These are phyloP conservation scores for Suhomyces canberraensis DNA, from an alignment of 805 yeast species.

Conservation along the genomic window DNA sequence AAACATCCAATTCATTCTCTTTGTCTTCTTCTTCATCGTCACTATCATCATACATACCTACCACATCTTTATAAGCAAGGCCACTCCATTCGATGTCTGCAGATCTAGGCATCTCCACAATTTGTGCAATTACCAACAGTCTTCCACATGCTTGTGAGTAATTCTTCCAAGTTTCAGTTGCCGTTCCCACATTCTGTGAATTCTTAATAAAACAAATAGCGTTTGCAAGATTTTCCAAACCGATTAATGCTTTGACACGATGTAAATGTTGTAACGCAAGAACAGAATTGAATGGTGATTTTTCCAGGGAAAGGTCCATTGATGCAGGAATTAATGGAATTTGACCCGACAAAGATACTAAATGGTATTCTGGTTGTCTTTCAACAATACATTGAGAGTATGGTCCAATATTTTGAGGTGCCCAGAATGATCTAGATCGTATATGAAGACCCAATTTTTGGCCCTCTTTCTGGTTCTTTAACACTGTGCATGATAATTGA, in stretches of 20 bases:
- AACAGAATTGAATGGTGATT: constrained; percentile 32
- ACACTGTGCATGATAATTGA: constrained; percentile 60
- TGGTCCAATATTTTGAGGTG: constrained; percentile 97
- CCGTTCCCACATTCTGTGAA: constrained; percentile 22
- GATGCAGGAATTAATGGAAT: constrained; percentile 76
- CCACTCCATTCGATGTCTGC: constrained; percentile 81
- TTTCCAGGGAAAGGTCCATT: constrained; percentile 46
- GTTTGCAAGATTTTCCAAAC: constrained; percentile 41
- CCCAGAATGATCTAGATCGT: constrained; percentile 95
- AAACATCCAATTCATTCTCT: neutral
- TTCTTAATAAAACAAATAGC: constrained; percentile 56
- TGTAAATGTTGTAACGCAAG: constrained; percentile 74
- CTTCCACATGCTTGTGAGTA: constrained; percentile 26
- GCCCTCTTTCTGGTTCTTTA: constrained; percentile 20
- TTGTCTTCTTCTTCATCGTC: constrained; percentile 17
- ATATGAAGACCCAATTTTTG: constrained; percentile 76
- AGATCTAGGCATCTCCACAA: constrained; percentile 56
- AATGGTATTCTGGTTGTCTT: constrained; percentile 30
- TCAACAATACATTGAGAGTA: constrained; percentile 81
- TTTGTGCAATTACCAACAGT: constrained; percentile 51
- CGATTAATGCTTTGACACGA: constrained; percentile 56
- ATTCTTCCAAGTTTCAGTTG: constrained; percentile 42
- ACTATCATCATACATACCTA: constrained; percentile 38
- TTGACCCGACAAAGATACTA: constrained; percentile 80
- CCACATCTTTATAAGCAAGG: constrained; percentile 39